These are phyloP conservation scores for Isoetes taiwanensis DNA, from an alignment of 75 land plant genomes.

Conservation along the genomic window DNA sequence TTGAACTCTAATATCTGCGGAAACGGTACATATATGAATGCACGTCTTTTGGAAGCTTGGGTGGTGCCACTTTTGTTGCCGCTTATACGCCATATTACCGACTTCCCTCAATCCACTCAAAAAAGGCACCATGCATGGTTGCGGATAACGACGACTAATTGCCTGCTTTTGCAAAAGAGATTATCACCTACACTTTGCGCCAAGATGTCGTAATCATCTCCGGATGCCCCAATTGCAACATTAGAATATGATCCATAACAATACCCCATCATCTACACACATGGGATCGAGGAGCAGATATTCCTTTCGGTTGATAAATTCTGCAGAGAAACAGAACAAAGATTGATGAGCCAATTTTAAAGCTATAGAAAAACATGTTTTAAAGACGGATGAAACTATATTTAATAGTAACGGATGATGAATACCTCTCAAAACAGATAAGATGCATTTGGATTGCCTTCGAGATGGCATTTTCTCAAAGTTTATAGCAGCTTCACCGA, in stretches of 20 bases:
- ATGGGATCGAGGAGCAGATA: conserved; percentile 79
- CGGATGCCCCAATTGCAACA: conserved; percentile 98
- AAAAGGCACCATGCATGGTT: conserved; percentile 95
- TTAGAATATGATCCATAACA: conserved; percentile 91
- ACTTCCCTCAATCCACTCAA: conserved; percentile 85
- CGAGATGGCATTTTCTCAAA: conserved; percentile 78
- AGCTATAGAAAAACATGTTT: neutral
- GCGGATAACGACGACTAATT: conserved; percentile 85
- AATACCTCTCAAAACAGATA: conserved; percentile 70
- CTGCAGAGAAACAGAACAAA: conserved; percentile 22
- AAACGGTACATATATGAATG: no score
- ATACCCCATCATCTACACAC: conserved; percentile 91
- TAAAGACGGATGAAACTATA: neutral
- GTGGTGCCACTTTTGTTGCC: conserved; percentile 28
- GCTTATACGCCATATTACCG: conserved; percentile 70
- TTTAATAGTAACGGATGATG: neutral
- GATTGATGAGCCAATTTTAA: neutral
- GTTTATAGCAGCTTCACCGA: conserved; percentile 89
- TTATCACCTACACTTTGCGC: conserved; percentile 97
- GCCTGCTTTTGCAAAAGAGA: conserved; percentile 97
- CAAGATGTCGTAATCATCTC: conserved; percentile 94
- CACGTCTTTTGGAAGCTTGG: conserved; percentile 52
- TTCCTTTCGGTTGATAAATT: conserved; percentile 81
- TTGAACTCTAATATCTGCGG: no score
- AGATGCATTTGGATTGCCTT: conserved; percentile 61